A percentile compares a stretch with the other conserved stretches of the same genome.
These are phyloP conservation scores for Aspergillus hortae DNA, from an alignment of 2,329 filamentous ascomycete species.

Conservation along the genomic window DNA sequence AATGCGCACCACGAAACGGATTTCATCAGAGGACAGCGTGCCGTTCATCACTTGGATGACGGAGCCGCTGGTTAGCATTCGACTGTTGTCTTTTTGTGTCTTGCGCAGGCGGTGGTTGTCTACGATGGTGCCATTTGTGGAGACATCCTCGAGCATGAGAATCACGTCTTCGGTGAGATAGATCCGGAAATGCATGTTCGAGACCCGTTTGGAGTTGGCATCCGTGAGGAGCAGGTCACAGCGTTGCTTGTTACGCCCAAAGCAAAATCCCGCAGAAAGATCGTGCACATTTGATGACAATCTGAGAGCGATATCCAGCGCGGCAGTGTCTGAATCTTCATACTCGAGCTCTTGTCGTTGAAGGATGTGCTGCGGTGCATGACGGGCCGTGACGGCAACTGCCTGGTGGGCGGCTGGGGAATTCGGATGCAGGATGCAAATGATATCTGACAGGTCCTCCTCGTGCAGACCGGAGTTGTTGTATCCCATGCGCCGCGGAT, in stretches of 20 bases:
- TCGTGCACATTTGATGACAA: conserved; percentile 71
- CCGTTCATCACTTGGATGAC: conserved; percentile 65
- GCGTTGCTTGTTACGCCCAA: conserved; percentile 69
- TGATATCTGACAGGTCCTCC: conserved; percentile 79
- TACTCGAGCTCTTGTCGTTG: conserved; percentile 46
- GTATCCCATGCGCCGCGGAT: conserved; percentile 73
- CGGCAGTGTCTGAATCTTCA: conserved; percentile 31
- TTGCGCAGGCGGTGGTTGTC: conserved; percentile 67
- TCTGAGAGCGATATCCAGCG: conserved; percentile 69
- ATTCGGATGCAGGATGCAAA: conserved; percentile 81
- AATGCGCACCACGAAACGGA: conserved; percentile 82
- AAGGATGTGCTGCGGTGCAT: conserved; percentile 59
- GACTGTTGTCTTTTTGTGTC: conserved; percentile 44
- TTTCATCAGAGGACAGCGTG: conserved; percentile 52
- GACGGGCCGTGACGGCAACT: conserved; percentile 55
- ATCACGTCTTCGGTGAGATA: conserved; percentile 81
- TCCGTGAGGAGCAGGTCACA: conserved; percentile 73
- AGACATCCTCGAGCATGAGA: conserved; percentile 89
- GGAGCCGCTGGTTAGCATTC: conserved; percentile 69
- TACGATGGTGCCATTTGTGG: conserved; percentile 92
- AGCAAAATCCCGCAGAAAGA: conserved; percentile 70
- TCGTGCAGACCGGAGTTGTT: conserved; percentile 80
- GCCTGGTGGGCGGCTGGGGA: conserved; percentile 69
- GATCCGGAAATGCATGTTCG: conserved; percentile 94
- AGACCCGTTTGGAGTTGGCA: conserved; percentile 70